Conservation (phyloP, 768 basidiomycete species). For the Cyathus striatus region DNA sequence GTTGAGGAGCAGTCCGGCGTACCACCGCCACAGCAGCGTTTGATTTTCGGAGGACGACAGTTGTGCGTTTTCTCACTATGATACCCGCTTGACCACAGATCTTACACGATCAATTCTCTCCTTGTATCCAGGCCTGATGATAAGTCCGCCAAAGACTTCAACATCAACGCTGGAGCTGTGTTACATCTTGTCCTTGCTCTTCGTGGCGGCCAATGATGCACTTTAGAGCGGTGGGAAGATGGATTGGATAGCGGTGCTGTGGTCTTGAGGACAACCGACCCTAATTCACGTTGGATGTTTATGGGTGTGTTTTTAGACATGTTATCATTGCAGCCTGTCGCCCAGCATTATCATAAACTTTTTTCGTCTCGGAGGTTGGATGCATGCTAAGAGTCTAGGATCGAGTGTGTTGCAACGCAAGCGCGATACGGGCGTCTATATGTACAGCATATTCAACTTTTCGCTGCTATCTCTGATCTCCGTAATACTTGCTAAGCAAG, state of each 20-base stretch:
- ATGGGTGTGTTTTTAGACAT: too few relatives aligned
- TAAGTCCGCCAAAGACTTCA: constrained; percentile 81
- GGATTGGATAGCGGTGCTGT: background rate
- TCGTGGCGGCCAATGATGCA: constrained; percentile 71
- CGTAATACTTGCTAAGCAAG: too few relatives aligned
- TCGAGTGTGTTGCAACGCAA: too few relatives aligned
- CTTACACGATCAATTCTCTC: constrained; percentile 8
- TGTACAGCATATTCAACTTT: too few relatives aligned
- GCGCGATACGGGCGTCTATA: too few relatives aligned
- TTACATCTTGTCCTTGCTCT: constrained; percentile 94
- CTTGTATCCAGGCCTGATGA: constrained; percentile 97
- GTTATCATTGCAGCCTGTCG: too few relatives aligned
- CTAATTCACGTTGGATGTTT: too few relatives aligned
- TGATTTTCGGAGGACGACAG: constrained; percentile 91
- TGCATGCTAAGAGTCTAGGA: too few relatives aligned
- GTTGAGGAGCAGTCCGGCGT: constrained; percentile 99
- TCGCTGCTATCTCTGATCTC: too few relatives aligned
- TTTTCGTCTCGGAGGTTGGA: too few relatives aligned
- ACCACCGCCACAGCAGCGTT: constrained; percentile 90
- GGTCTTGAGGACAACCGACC: too few relatives aligned
- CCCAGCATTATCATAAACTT: too few relatives aligned
- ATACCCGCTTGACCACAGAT: background rate
- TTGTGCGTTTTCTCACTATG: constrained; percentile 51
- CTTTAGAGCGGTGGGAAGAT: background rate
- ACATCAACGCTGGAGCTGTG: constrained; percentile 79